These are phyloP conservation scores for Ophiostoma populinum DNA, from an alignment of 2,329 filamentous ascomycete genomes.

Conservation along the genomic window DNA sequence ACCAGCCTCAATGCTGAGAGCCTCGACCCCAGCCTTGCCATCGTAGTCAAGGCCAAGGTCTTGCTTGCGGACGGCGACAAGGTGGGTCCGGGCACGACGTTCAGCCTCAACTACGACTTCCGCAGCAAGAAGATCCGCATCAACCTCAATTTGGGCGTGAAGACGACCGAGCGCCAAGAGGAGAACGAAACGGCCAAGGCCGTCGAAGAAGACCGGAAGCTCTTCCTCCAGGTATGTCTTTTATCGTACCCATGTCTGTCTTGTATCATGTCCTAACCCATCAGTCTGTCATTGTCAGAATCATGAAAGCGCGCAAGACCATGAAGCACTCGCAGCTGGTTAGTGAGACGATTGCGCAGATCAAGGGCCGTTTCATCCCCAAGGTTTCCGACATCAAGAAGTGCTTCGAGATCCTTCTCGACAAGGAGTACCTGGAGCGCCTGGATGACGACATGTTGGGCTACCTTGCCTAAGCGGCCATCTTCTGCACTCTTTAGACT, in stretches of 20 bases:
- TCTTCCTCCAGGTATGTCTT: slow-evolving; percentile 76
- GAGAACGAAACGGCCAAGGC: slow-evolving; percentile 97
- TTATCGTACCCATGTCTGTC: neutral
- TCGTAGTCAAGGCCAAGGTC: slow-evolving; percentile 88
- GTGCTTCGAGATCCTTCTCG: slow-evolving; percentile 93
- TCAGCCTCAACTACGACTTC: slow-evolving; percentile 82
- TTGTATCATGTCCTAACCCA: slow-evolving; percentile 8
- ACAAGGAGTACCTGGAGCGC: slow-evolving; percentile 97
- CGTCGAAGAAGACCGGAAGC: slow-evolving; percentile 93
- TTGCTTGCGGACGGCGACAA: slow-evolving; percentile 60
- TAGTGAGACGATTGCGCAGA: slow-evolving; percentile 88
- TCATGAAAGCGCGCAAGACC: slow-evolving; percentile 98
- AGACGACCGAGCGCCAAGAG: slow-evolving; percentile 91
- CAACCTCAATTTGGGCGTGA: slow-evolving; percentile 87
- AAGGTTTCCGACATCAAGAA: slow-evolving; percentile 97
- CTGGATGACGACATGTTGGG: slow-evolving; percentile 87
- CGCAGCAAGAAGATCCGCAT: slow-evolving; percentile 97
- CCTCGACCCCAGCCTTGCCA: slow-evolving; percentile 68
- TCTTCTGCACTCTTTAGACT: neutral
- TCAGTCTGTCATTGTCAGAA: slow-evolving; percentile 93
- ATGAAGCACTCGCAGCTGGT: slow-evolving; percentile 96
- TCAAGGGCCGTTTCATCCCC: slow-evolving; percentile 80
- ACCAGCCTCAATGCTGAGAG: slow-evolving; percentile 69
- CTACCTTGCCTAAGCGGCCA: slow-evolving; percentile 57
- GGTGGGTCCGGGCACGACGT: slow-evolving; percentile 59